Percentiles rank a stretch among this genome's conserved stretches.
Conservation (phyloP, 2,329 filamentous ascomycete genomes). For the Dendryphion nanum region DNA sequence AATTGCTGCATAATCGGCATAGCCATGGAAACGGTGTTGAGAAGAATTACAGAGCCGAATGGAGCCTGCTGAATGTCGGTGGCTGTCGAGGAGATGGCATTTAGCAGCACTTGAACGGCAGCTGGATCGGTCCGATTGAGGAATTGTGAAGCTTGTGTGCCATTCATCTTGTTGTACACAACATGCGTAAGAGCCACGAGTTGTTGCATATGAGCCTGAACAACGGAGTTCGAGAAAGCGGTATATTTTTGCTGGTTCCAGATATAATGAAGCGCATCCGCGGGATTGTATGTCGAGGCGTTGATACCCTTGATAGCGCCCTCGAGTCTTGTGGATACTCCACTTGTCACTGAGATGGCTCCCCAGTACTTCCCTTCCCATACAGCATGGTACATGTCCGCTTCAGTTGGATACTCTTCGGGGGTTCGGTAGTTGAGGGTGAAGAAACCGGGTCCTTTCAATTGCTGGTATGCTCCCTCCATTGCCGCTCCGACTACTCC, state of each 20-base stretch:
- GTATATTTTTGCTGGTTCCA: conserved; percentile 50
- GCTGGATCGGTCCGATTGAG: conserved; percentile 26
- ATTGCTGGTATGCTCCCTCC: conserved; percentile 17
- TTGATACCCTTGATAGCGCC: conserved; percentile 36
- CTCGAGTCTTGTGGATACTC: conserved; percentile 39
- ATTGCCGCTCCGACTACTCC: conserved; percentile 19
- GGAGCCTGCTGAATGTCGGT: conserved; percentile 43
- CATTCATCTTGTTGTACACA: conserved; percentile 36
- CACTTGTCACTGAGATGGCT: conserved; percentile 23
- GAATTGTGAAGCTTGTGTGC: conserved; percentile 22
- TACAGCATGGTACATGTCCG: conserved; percentile 22
- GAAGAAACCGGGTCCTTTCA: conserved; percentile 19
- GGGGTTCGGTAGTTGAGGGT: conserved; percentile 12
- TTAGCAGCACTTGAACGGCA: conserved; percentile 35
- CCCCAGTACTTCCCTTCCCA: conserved; percentile 28
- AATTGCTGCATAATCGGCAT: conserved; percentile 50
- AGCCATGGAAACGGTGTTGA: conserved; percentile 47
- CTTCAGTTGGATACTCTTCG: conserved; percentile 15
- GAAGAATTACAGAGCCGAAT: conserved; percentile 44
- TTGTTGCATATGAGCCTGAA: conserved; percentile 30
- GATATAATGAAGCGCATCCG: conserved; percentile 39
- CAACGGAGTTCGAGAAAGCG: conserved; percentile 34
- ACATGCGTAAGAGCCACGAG: conserved; percentile 36
- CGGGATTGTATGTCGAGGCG: conserved; percentile 36
- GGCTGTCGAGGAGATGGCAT: conserved; percentile 38